Evolutionary conservation across 352 stramenopile species (phyloP), one percentile per base, ranked within the genome.

Genomic region (Globisporangium lucens): DNA sequence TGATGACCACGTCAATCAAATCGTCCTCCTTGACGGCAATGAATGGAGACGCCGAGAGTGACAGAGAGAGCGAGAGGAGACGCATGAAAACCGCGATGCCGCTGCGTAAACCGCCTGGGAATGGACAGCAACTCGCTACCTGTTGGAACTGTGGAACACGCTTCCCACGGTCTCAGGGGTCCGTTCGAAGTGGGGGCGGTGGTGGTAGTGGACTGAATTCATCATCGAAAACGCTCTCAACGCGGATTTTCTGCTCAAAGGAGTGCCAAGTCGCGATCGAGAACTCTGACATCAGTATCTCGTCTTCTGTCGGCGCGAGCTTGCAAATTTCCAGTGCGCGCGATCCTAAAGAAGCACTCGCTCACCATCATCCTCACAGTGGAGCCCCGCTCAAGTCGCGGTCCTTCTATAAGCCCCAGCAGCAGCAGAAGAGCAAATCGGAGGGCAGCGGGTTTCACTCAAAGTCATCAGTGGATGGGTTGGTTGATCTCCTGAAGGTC

Each of bases 91-190:
- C 49, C 2, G 47, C 49, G 4, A 72, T 75, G 20, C 63, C 61
- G 2, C 33, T 73, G 22, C 72, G 74, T 12, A 85, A 83, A 20
- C 65, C 71, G 65, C 64, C 41, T 69, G 65, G 9, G 77, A 77
- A n/a, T 51, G 33, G 36, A 0, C 66, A 77, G 27, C 79, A 70
- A 33, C 68, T 87, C 56, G 73, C 65, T 20, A 88, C 79, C 8
- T 91, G 81, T 53, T 91, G 83, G 83, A 88, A 85, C 66, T 91
- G 83, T 60, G 82, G 83, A 27, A 57, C 75, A 10, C 73, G 80
- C 8, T 91, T 89, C 49, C 75, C 80, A 29, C 78, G 81, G 15
- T 65, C 75, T 4, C 67, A 75, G 27, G 47, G 58, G 20, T 57
- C 49, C 27, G 12, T 63, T 51, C 36, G 58, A 12, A 24, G 24